phyloP scores from a whole-genome alignment of 78 protist species.

The Chrysochromulina tobinii region DNA sequence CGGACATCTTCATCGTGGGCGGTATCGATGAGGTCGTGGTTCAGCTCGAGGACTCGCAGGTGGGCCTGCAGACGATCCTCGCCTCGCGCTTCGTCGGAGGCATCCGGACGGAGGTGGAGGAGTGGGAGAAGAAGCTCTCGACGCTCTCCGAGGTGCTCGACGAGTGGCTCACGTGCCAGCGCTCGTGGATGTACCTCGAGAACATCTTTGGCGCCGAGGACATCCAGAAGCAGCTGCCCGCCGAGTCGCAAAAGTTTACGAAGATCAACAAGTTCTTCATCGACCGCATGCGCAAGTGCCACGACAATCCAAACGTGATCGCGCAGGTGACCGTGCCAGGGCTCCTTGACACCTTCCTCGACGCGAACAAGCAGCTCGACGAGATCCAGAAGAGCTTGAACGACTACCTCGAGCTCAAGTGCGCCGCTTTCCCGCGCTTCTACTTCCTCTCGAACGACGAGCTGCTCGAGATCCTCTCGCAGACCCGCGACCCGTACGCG shows the following conservation, averaged over 20 bases:
- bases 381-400: conserved; percentile 73
- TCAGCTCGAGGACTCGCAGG: conserved; percentile 55
- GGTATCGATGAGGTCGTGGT: conserved; percentile 34
- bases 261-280: conserved; percentile 70
- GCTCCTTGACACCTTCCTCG: conserved; percentile 55
- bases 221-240: conserved; percentile 74
- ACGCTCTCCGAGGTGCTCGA: conserved; percentile 75
- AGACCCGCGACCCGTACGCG: conserved; percentile 72
- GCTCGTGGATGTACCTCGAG: conserved; percentile 66
- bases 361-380: conserved; percentile 63
- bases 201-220: conserved; percentile 74
- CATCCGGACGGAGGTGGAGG: conserved; percentile 61
- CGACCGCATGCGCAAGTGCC: conserved; percentile 60
- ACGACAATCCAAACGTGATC: conserved; percentile 51
- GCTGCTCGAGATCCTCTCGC: conserved; percentile 75
- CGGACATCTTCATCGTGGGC: conserved; percentile 43
- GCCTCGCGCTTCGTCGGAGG: conserved; percentile 73
- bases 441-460: conserved; percentile 83
- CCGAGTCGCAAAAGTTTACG: conserved; percentile 64
- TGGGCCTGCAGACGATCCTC: conserved; percentile 66
- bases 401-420: conserved; percentile 79
- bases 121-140: conserved; percentile 69
- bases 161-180: conserved; percentile 82
- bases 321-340: conserved; percentile 20
- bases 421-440: conserved; percentile 79